Evolutionary conservation across 495 filamentous ascomycete genomes (phyloP), one percentile per base, ranked within the genome.

Genomic region (Penicillium odoratum): DNA sequence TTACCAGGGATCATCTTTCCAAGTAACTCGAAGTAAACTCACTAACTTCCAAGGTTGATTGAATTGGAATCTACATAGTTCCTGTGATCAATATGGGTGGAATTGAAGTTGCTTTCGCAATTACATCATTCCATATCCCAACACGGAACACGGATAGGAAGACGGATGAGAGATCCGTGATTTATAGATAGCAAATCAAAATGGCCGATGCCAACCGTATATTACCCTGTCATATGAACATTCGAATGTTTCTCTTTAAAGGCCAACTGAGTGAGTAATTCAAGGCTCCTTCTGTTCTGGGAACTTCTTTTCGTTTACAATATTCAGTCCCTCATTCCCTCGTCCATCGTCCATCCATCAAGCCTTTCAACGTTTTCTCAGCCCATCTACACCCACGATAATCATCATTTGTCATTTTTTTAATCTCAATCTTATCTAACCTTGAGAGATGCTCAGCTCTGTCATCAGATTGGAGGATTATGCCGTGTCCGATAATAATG

Each of bases 401-500:
- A 21, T 53, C 50, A 4, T 43, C 21, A 8, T 34, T 43, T 29
- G 3, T 11, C 33, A 36, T 42, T 15, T 42, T 7, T 42, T 18
- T 10, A 16, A 7, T 53, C 40, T 30, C 25, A 18, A 30, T 33
- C 15, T 9, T 4, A 42, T 29, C 48, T 2, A 21, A 21, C 21
- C 21, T 21, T 21, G 21, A 21, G 60, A 57, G 58, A 98, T 98
- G 93, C 78, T 91, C 61, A 83, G 61, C 38, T 71, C 90, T 38
- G 78, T 93, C 44, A 86, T 94, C 26, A 70, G 76, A 51, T 77
- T 92, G 46, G 80, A 86, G 62, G 85, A 95, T 59, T 97, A 95
- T 76, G 86, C 85, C 61, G 85, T 97, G 72, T 96, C 92, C 46
- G 78, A 84, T 48, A 76, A 83, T 46, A 82, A 91, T 74, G 94